These are phyloP conservation scores for Colletotrichum paranaense DNA, from an alignment of 2,329 filamentous ascomycete species.

Conservation along the genomic window DNA sequence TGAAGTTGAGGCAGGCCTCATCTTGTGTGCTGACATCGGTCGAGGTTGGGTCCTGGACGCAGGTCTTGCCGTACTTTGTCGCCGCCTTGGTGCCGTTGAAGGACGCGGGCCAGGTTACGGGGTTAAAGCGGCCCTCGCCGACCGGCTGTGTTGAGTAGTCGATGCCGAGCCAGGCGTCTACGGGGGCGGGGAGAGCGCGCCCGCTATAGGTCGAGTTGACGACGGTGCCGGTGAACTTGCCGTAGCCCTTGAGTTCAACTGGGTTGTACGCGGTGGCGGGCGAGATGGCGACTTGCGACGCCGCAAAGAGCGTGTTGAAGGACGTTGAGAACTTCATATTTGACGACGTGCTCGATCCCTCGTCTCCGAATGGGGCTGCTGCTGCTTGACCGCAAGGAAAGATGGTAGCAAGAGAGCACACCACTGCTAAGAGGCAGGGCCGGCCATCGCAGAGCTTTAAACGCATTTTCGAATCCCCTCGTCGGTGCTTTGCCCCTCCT, in stretches of 20 bases:
- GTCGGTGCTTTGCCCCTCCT: not conserved
- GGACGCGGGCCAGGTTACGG: slow-evolving; percentile 50
- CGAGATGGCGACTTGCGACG: slow-evolving; percentile 19
- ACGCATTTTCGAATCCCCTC: not conserved
- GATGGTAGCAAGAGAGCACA: slow-evolving; percentile 11
- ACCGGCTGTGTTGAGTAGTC: slow-evolving; percentile 56
- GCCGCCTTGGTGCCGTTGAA: slow-evolving; percentile 54
- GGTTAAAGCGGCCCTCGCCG: slow-evolving; percentile 52
- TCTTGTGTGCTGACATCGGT: slow-evolving; percentile 24
- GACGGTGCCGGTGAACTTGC: slow-evolving; percentile 51
- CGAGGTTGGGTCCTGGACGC: slow-evolving; percentile 50
- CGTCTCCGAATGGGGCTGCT: slow-evolving; percentile 1
- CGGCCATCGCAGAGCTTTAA: slow-evolving; percentile 10
- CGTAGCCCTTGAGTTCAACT: slow-evolving; percentile 50
- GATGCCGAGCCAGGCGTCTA: slow-evolving; percentile 61
- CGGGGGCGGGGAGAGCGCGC: slow-evolving; percentile 43
- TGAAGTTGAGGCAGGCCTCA: slow-evolving; percentile 53
- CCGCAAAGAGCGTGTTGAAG: slow-evolving; percentile 19
- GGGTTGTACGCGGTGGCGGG: slow-evolving; percentile 28
- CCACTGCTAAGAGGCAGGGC: not conserved
- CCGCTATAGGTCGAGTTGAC: slow-evolving; percentile 48
- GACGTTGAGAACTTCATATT: slow-evolving; percentile 26
- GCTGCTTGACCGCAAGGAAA: slow-evolving; percentile 11
- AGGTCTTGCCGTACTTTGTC: slow-evolving; percentile 52
- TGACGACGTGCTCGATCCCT: not conserved